Percentiles rank a stretch among this genome's conserved stretches.
Evolutionary conservation across 2,329 filamentous ascomycete species (phyloP).

Genomic region (Cryphonectria naterciae): DNA sequence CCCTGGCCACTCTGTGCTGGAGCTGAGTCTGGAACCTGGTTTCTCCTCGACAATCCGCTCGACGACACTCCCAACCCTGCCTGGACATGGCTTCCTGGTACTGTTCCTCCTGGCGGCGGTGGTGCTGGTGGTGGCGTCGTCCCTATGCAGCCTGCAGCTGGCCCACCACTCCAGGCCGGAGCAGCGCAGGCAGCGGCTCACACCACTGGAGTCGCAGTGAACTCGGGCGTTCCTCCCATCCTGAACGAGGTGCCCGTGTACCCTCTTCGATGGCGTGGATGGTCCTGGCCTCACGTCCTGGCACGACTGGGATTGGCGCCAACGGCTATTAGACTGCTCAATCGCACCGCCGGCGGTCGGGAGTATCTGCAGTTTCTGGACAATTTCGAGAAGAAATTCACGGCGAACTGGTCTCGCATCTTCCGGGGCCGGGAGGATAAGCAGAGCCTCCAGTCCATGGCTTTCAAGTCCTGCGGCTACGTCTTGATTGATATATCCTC

Average conservation of each 20-base stretch:
- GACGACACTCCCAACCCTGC: not conserved
- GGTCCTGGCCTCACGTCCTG: slow-evolving; percentile 49
- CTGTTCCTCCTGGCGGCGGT: not conserved
- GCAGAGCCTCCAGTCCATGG: slow-evolving; percentile 44
- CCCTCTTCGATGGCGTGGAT: slow-evolving; percentile 33
- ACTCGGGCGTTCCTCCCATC: not conserved
- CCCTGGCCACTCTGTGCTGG: slow-evolving; percentile 32
- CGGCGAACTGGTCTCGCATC: slow-evolving; percentile 31
- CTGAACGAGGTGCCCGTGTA: not conserved
- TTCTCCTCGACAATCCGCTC: slow-evolving; percentile 14
- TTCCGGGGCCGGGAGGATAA: slow-evolving; percentile 35
- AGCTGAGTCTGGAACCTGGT: slow-evolving; percentile 25
- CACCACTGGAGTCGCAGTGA: slow-evolving; percentile 10
- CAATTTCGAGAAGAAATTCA: slow-evolving; percentile 24
- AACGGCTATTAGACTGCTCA: slow-evolving; percentile 23
- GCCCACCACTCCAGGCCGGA: not conserved
- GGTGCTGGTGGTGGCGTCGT: not conserved
- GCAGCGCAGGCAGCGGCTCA: not conserved
- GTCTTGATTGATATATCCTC: slow-evolving; percentile 45
- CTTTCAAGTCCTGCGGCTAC: slow-evolving; percentile 67
- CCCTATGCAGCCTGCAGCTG: not conserved
- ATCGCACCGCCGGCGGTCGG: not conserved
- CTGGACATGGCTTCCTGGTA: not conserved
- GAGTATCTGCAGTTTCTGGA: slow-evolving; percentile 2
- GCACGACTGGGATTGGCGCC: slow-evolving; percentile 46